Percentiles rank a stretch among this genome's conserved stretches.
Evolutionary conservation across 331 rosid genomes (phyloP).

Genomic region (Dryas integrifolia): DNA sequence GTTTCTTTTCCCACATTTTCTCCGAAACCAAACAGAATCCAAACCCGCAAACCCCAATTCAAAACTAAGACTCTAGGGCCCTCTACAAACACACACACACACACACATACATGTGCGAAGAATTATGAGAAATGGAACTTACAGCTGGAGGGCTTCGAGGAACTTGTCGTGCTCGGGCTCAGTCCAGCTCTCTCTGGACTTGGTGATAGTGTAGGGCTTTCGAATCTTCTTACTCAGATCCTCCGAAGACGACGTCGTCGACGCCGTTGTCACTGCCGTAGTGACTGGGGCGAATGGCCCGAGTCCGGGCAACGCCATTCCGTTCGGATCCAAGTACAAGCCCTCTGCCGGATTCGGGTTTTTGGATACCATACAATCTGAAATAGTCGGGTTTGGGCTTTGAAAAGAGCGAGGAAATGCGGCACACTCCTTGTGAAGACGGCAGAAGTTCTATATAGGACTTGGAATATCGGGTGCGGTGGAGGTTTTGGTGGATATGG

Average conservation of each 20-base stretch:
- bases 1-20: neutral
- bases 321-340: conserved; percentile 64
- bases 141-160: conserved; percentile 96
- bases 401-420: neutral
- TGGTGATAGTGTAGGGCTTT: conserved; percentile 87
- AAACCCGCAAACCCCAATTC: neutral
- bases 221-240: conserved; percentile 76
- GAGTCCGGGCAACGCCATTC: conserved; percentile 59
- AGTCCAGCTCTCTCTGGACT: conserved; percentile 96
- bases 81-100: neutral
- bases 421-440: neutral
- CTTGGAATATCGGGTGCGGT: neutral
- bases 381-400: conserved; percentile 12
- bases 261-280: conserved; percentile 27
- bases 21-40: neutral
- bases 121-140: conserved; percentile 22
- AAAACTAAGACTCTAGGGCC: conserved; percentile 3
- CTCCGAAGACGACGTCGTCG: conserved; percentile 43
- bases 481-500: neutral
- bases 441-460: conserved; percentile 4
- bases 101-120: neutral
- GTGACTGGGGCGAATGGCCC: conserved; percentile 50
- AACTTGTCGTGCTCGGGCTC: conserved; percentile 98
- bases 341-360: conserved; percentile 70
- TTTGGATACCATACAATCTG: conserved; percentile 61